Evolutionary conservation across 164 flowering plant genomes (phyloP).

Genomic region (Piper longum): DNA sequence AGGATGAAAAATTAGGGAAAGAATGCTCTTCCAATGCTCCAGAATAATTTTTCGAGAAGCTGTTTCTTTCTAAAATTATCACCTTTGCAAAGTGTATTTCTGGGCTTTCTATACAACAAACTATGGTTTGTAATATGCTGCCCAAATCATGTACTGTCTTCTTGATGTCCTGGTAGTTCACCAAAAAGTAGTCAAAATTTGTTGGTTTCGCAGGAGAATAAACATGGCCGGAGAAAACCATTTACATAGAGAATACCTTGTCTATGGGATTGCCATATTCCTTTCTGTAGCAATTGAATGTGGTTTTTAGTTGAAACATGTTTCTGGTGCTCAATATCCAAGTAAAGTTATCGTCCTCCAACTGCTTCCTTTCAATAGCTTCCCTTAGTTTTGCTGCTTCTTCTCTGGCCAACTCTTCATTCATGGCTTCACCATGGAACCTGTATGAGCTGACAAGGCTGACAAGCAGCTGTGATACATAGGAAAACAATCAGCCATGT

Average conservation of each 20-base stretch:
- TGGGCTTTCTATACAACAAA: conserved; percentile 54
- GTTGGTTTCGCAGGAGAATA: neutral
- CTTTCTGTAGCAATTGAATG: conserved; percentile 40
- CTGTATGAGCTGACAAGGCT: conserved; percentile 59
- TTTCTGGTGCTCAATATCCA: conserved; percentile 57
- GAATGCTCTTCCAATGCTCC: neutral
- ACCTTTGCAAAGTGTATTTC: conserved; percentile 77
- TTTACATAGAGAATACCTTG: conserved; percentile 26
- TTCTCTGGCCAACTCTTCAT: conserved; percentile 21
- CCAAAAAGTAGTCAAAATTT: neutral
- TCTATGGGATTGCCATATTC: conserved; percentile 35
- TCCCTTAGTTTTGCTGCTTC: conserved; percentile 44
- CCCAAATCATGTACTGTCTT: conserved; percentile 32
- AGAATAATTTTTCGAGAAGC: neutral
- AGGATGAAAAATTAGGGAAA: neutral
- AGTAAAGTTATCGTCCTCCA: conserved; percentile 36
- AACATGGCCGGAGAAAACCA: neutral
- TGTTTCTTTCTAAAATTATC: neutral
- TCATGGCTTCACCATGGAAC: conserved; percentile 44
- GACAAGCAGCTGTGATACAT: conserved; percentile 39
- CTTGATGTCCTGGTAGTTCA: conserved; percentile 33
- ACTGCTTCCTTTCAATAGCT: conserved; percentile 32
- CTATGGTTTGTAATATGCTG: conserved; percentile 25
- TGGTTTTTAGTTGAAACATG: conserved; percentile 45
- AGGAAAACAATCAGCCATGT: neutral